Conservation (phyloP, 2,329 filamentous ascomycete species). For the Ophiostoma novo-ulmi region DNA sequence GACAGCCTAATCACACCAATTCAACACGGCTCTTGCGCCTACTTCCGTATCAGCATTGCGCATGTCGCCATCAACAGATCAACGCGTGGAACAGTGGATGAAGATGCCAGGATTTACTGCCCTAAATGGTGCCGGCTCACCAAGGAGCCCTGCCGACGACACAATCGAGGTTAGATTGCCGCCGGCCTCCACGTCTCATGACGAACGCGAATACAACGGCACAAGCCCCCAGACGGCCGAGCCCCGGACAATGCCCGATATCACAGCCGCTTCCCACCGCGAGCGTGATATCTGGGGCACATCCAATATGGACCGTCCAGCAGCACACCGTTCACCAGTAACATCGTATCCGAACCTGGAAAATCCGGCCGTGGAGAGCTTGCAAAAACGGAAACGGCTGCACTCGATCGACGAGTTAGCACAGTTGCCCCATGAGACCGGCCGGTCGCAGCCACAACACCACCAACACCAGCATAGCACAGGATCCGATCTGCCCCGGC, state of each 20-base stretch:
- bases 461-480: conserved; percentile 25
- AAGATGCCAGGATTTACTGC: conserved; percentile 50
- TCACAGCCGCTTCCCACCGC: conserved; percentile 30
- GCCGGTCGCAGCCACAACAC: conserved; percentile 32
- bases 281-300: conserved; percentile 41
- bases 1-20: not conserved
- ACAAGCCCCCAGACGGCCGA: conserved; percentile 27
- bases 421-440: not conserved
- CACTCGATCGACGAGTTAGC: conserved; percentile 44
- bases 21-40: not conserved
- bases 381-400: conserved; percentile 65
- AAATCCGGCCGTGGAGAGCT: conserved; percentile 40
- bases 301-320: conserved; percentile 24
- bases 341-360: conserved; percentile 43
- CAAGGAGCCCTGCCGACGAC: conserved; percentile 32
- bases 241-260: conserved; percentile 31
- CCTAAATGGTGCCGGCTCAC: conserved; percentile 45
- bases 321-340: conserved; percentile 38
- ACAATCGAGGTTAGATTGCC: conserved; percentile 30
- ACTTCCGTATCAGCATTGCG: conserved; percentile 2
- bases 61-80: conserved; percentile 23
- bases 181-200: conserved; percentile 30
- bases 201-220: conserved; percentile 32
- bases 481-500: not conserved
- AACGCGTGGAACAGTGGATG: conserved; percentile 27